Conservation (phyloP, 805 yeast species). For the Debaryomyces prosopidis region DNA sequence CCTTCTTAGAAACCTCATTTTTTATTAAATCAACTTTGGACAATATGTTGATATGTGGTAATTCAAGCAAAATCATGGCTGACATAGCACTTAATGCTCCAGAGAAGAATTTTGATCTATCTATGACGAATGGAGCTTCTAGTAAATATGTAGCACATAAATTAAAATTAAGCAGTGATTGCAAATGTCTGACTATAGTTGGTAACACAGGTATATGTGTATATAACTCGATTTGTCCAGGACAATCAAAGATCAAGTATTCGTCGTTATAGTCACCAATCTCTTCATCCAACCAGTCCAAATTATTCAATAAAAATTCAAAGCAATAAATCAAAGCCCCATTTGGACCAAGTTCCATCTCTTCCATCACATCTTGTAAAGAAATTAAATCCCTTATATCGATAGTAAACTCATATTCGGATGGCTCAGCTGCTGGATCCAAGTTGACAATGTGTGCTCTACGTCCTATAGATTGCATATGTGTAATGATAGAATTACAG, state of each 20-base stretch:
- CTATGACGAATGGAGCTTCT: constrained; percentile 93
- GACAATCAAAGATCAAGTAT: constrained; percentile 91
- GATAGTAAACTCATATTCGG: constrained; percentile 85
- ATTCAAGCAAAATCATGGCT: constrained; percentile 92
- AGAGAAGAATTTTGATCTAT: constrained; percentile 86
- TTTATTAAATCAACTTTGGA: constrained; percentile 86
- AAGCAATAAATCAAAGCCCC: constrained; percentile 89
- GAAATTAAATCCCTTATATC: constrained; percentile 91
- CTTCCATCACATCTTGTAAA: constrained; percentile 90
- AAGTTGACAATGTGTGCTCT: constrained; percentile 92
- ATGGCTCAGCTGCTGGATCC: constrained; percentile 97
- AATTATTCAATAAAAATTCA: constrained; percentile 79
- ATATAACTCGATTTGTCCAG: constrained; percentile 94
- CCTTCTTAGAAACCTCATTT: constrained; percentile 72
- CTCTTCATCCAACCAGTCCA: constrained; percentile 97
- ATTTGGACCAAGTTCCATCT: constrained; percentile 74
- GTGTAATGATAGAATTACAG: constrained; percentile 81
- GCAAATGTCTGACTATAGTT: constrained; percentile 80
- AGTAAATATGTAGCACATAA: constrained; percentile 89
- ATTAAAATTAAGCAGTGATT: constrained; percentile 75
- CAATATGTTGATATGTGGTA: constrained; percentile 90
- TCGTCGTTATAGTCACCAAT: constrained; percentile 96
- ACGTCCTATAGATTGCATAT: constrained; percentile 89
- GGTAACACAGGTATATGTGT: constrained; percentile 95
- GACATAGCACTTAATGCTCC: constrained; percentile 98